phyloP scores from a whole-genome alignment of 139 green algal genomes.

The Picochlorum sp. region DNA sequence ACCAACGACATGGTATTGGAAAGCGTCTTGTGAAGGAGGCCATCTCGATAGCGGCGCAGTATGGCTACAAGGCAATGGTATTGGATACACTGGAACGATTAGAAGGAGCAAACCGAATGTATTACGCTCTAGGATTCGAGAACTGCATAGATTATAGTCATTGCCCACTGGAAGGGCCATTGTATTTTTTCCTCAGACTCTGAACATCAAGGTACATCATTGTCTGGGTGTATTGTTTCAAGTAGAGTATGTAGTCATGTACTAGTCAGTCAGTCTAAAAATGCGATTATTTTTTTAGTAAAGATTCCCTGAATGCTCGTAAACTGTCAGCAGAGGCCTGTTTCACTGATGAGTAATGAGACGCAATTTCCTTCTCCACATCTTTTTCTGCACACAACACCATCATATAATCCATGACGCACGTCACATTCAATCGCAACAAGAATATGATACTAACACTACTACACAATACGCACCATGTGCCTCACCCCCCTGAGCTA shows the following conservation, averaged over 20 bases:
- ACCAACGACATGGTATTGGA: conserved; percentile 19
- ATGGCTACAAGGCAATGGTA: conserved; percentile 26
- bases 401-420: too few relatives aligned
- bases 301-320: conserved; percentile 7
- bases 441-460: too few relatives aligned
- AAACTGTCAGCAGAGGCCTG: conserved; percentile 13
- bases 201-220: neutral
- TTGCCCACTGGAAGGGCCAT: conserved; percentile 22
- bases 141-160: conserved; percentile 23
- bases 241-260: conserved; percentile 13
- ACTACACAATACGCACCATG: too few relatives aligned
- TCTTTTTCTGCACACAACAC: conserved; percentile 12
- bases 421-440: too few relatives aligned
- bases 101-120: conserved; percentile 21
- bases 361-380: conserved; percentile 16
- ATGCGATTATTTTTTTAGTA: neutral
- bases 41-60: neutral
- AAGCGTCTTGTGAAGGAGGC: conserved; percentile 5
- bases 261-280: conserved; percentile 1
- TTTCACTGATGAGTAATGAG: conserved; percentile 11
- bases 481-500: neutral
- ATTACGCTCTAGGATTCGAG: conserved; percentile 19
- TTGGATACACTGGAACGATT: conserved; percentile 27
- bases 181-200: conserved; percentile 22
- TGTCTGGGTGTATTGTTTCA: neutral